Base-by-base conservation (phyloP, 306 rosid species). In the Rubus parviflorus region DNA sequence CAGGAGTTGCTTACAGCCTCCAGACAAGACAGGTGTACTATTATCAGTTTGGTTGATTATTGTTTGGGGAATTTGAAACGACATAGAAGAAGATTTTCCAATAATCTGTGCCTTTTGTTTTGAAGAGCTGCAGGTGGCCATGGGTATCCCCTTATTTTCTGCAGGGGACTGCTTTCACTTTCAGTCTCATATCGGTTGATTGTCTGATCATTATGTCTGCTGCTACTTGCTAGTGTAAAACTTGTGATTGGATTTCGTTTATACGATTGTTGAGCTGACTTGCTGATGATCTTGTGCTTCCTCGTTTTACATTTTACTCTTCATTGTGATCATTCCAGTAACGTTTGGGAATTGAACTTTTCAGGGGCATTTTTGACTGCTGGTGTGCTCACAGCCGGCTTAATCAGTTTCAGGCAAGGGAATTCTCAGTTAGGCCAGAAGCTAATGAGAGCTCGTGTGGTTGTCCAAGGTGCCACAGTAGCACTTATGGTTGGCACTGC, bases 381-480 rank as follows among this genome's bases (percentile, higher is more conserved):
- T 20, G 97, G 97, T 5, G 97, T 93, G 70, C 83, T 91, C 72
- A 93, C 98, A 0, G 98, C 97, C 12, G 97, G 98, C 74, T 83
- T 93, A 56, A 86, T 93, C 60, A 93, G 97, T 78, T 93, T 93
- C 85, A 84, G 92, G 79, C 88, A 37, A 84, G 98, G 98, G 17
- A 93, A 93, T 81, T 93, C 98, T 73, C 88, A 87, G 49, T 66
- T 89, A 81, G 98, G 98, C 46, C 98, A 93, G 92, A 79, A 80
- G 86, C 84, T 93, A 77, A 93, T 93, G 98, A 87, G 98, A 85
- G 97, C 96, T 81, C 97, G 98, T 67, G 98, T 93, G 73, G 93
- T 89, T 52, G 93, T 78, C 57, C 98, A 93, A 79, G 98, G 97
- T 78, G 96, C 91, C 54, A 93, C 98, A 0, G 98, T 91, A 35